Conservation (phyloP, 495 filamentous ascomycete species). For the Lepraria neglecta region DNA sequence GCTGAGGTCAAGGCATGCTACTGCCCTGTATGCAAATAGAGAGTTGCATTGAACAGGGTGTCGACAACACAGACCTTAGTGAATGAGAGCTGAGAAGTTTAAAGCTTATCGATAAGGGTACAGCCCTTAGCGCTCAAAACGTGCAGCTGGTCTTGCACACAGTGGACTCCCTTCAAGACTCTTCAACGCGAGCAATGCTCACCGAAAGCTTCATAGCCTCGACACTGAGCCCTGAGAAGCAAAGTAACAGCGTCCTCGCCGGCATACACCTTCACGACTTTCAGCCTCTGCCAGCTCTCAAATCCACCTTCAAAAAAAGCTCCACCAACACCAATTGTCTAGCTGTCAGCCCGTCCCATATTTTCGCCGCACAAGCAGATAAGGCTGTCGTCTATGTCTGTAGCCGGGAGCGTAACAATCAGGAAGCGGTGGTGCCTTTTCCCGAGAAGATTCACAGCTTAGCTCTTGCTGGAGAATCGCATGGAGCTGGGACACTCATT, state of each 20-base stretch:
- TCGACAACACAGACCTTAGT: too few relatives aligned
- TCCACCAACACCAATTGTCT: slow-evolving; percentile 70
- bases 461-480: slow-evolving; percentile 49
- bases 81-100: not conserved
- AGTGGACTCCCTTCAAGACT: not conserved
- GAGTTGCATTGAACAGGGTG: not conserved
- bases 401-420: slow-evolving; percentile 69
- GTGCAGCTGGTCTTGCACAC: too few relatives aligned
- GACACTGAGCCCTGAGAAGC: slow-evolving; percentile 56
- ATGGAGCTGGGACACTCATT: slow-evolving; percentile 62
- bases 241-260: slow-evolving; percentile 56
- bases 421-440: slow-evolving; percentile 81
- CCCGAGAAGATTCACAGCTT: slow-evolving; percentile 76
- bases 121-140: not conserved
- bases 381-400: slow-evolving; percentile 93
- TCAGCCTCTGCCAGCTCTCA: slow-evolving; percentile 63
- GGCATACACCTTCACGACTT: slow-evolving; percentile 79
- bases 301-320: slow-evolving; percentile 85
- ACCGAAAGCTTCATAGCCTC: slow-evolving; percentile 76
- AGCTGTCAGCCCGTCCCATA: slow-evolving; percentile 72
- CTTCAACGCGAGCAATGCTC: slow-evolving; percentile 49
- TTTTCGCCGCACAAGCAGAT: slow-evolving; percentile 84
- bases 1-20: too few relatives aligned
- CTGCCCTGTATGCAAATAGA: not conserved
- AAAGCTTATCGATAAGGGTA: slow-evolving; percentile 15